These are phyloP conservation scores for Inga laurina DNA, from an alignment of 306 rosid species.

Conservation along the genomic window DNA sequence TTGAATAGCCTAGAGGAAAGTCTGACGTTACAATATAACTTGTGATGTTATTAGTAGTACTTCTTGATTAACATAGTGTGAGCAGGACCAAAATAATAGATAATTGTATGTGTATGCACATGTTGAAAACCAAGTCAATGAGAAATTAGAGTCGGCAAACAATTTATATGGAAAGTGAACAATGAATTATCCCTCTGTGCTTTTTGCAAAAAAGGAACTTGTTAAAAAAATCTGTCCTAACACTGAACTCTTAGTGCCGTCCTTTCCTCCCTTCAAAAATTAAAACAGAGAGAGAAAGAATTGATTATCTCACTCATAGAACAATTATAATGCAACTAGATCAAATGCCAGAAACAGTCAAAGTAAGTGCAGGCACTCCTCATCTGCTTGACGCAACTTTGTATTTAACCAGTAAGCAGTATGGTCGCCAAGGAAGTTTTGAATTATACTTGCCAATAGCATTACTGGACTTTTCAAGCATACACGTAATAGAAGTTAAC, in stretches of 20 bases:
- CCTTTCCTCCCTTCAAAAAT: conserved; percentile 16
- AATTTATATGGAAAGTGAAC: neutral
- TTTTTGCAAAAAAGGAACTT: neutral
- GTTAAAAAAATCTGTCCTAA: conserved; percentile 1
- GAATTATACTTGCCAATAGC: conserved; percentile 8
- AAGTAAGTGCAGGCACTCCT: neutral
- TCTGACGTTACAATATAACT: neutral
- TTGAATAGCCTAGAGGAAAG: neutral
- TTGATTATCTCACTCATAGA: neutral
- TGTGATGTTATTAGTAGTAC: neutral
- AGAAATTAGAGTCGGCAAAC: neutral
- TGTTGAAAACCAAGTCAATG: neutral
- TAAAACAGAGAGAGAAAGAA: neutral
- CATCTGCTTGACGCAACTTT: conserved; percentile 2
- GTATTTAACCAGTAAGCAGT: conserved; percentile 17
- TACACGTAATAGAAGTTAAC: neutral
- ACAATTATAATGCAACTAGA: conserved; percentile 14
- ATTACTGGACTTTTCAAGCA: neutral
- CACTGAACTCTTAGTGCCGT: conserved; percentile 10
- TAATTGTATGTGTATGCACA: neutral
- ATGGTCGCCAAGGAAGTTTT: neutral
- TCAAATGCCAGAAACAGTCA: conserved; percentile 6
- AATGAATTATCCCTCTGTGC: neutral
- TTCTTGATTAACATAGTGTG: neutral
- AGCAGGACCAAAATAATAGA: conserved; percentile 9